Base-by-base conservation (phyloP, 2,329 filamentous ascomycete species). In the Colletotrichum sp. region DNA sequence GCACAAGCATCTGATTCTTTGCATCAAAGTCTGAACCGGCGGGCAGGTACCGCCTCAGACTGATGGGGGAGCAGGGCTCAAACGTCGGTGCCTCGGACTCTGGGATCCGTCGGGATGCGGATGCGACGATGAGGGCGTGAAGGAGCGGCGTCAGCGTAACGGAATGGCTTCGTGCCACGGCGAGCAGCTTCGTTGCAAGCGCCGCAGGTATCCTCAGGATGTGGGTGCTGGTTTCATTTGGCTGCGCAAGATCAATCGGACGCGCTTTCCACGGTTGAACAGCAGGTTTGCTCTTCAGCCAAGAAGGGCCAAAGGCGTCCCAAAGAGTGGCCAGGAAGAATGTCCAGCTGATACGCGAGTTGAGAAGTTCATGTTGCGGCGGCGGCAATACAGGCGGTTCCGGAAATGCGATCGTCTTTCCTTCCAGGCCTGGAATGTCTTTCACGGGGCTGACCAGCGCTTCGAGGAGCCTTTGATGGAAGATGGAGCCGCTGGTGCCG, bases 131-230 rank as follows among this genome's bases (percentile, higher is more conserved):
- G 1, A 91, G 82, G 4, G 84, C 86, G 39, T 91, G 87, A 1
- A 91, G 67, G 9, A 92, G 83, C 0, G 85, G 85, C 0, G 90
- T 91, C 8, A 92, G 79, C 4, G 89, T 90, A 16, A 85, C 82
- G 4, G 80, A 79, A 62, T 88, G 85, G 15, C 79, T 78, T 18
- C 88, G 84, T 73, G 88, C 88, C 2, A 81, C 84, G 1, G 80
- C 69, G 8, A 90, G 79, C 2, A 90, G 78, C 2, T 64, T 75
- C 2, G 77, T 30, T 0, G 86, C 79, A 6, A 78, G 79, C 2
- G 71, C 70, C 7, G 83, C 60, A 0, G 83, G 57, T 44, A 90
- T 71, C 24, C 83, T 79, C 60, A 90, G 60, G 2, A 85, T 79
- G 4, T 80, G 84, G 55, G 88, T 77, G 13, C 83, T 80, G 9